Conservation (phyloP, 2,329 filamentous ascomycete species). For the Teratosphaeriaceae sp. region DNA sequence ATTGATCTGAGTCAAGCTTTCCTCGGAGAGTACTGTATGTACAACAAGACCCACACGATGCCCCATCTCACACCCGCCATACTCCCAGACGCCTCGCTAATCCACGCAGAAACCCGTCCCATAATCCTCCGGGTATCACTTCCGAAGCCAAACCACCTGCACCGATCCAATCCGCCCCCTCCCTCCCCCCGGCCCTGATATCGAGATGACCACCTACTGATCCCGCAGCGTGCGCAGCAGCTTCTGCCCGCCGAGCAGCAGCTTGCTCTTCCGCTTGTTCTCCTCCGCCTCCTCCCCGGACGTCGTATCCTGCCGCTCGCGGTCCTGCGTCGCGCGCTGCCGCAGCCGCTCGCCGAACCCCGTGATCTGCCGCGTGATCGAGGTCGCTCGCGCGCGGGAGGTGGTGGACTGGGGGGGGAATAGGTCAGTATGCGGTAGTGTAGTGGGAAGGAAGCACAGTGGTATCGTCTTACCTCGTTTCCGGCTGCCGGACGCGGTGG, state of each 20-base stretch:
- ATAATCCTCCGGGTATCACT: constrained; percentile 1
- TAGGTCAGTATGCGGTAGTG: too few relatives aligned
- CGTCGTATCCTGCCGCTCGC: constrained; percentile 1
- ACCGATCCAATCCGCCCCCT: too few relatives aligned
- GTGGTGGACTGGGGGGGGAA: too few relatives aligned
- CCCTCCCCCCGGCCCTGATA: too few relatives aligned
- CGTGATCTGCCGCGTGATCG: constrained; percentile 23
- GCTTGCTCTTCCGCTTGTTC: constrained; percentile 32
- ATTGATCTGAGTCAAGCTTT: too few relatives aligned
- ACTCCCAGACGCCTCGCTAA: too few relatives aligned
- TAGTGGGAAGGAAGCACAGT: too few relatives aligned
- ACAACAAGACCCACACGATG: too few relatives aligned
- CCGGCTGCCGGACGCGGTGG: constrained; percentile 1
- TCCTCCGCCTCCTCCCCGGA: constrained; percentile 26
- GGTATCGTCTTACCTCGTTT: constrained; percentile 8
- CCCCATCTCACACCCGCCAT: too few relatives aligned
- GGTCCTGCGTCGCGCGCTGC: constrained; percentile 9
- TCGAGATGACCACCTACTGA: too few relatives aligned
- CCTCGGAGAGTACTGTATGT: too few relatives aligned
- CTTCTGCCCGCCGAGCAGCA: constrained; percentile 38
- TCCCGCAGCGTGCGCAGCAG: constrained; percentile 32
- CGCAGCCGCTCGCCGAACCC: constrained; percentile 26
- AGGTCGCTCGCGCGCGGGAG: constrained; percentile 17
- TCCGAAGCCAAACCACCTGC: not conserved
- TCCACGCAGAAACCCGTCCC: too few relatives aligned